Conservation (phyloP, 257 asterid genomes). For the Apocynum venetum region DNA sequence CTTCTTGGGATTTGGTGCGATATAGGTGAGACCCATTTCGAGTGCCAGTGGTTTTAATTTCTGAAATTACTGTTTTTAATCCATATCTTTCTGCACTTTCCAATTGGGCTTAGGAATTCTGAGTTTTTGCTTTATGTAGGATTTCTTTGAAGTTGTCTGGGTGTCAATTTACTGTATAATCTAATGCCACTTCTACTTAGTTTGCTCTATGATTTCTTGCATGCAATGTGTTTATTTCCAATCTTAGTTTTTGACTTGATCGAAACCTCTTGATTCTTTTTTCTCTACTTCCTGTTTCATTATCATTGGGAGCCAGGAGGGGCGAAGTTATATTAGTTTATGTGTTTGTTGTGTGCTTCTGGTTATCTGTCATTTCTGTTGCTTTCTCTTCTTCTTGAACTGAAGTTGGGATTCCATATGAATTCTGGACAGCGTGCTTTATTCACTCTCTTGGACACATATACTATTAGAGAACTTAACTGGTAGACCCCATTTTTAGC, state of each 20-base stretch:
- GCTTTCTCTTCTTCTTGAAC: constrained; percentile 19
- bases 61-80: not conserved
- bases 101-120: constrained; percentile 23
- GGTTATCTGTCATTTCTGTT: constrained; percentile 11
- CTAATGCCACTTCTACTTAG: not conserved
- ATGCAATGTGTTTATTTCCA: constrained; percentile 40
- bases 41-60: constrained; percentile 13
- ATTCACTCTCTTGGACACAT: constrained; percentile 9
- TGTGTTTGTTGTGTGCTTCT: constrained; percentile 4
- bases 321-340: not conserved
- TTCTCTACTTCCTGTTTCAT: not conserved
- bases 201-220: constrained; percentile 20
- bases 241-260: not conserved
- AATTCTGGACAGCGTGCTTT: constrained; percentile 20
- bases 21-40: constrained; percentile 31
- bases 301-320: not conserved
- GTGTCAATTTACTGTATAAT: constrained; percentile 3
- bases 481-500: constrained; percentile 38
- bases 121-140: not conserved
- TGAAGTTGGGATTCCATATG: constrained; percentile 18
- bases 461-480: constrained; percentile 16
- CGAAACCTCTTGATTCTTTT: not conserved
- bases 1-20: constrained; percentile 24
- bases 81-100: constrained; percentile 15
- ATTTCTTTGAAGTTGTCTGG: not conserved